A percentile compares a stretch with the other conserved stretches of the same genome.
Conservation (phyloP, 768 basidiomycete species). For the Podaxis rugospora region DNA sequence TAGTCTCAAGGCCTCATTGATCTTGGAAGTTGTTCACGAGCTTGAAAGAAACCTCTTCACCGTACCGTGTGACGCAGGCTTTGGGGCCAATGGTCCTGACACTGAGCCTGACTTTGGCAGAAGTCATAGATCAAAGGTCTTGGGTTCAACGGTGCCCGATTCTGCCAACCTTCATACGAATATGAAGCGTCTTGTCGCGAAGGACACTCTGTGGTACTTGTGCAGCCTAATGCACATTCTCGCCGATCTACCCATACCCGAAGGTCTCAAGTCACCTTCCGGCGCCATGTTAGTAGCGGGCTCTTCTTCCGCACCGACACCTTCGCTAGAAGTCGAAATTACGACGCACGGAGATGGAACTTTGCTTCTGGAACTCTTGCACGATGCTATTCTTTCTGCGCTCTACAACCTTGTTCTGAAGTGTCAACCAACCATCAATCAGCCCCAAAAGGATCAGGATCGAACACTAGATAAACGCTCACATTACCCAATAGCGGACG, state of each 20-base stretch:
- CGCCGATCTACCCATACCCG: slow-evolving; percentile 16
- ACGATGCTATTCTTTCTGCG: slow-evolving; percentile 12
- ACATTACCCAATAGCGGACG: neutral
- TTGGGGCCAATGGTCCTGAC: neutral
- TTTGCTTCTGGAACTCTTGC: neutral
- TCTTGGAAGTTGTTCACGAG: slow-evolving; percentile 35
- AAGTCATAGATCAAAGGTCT: neutral
- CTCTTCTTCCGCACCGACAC: neutral
- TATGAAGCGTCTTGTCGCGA: slow-evolving; percentile 35
- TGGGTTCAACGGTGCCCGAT: neutral
- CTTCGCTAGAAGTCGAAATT: neutral
- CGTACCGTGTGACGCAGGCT: neutral
- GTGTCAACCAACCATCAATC: slow-evolving; percentile 5
- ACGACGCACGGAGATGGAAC: neutral
- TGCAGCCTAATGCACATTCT: slow-evolving; percentile 39
- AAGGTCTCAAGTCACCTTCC: neutral
- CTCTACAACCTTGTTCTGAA: slow-evolving; percentile 15
- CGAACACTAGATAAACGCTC: neutral
- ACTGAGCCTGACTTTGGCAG: neutral
- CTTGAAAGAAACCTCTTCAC: slow-evolving; percentile 27
- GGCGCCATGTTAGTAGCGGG: neutral
- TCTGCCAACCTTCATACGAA: slow-evolving; percentile 17
- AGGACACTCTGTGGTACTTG: slow-evolving; percentile 51
- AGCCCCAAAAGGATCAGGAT: neutral
- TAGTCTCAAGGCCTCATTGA: slow-evolving; percentile 21